Evolutionary conservation across 306 rosid genomes (phyloP), one percentile per base, ranked within the genome.

Genomic region (Dryas alaskensis): DNA sequence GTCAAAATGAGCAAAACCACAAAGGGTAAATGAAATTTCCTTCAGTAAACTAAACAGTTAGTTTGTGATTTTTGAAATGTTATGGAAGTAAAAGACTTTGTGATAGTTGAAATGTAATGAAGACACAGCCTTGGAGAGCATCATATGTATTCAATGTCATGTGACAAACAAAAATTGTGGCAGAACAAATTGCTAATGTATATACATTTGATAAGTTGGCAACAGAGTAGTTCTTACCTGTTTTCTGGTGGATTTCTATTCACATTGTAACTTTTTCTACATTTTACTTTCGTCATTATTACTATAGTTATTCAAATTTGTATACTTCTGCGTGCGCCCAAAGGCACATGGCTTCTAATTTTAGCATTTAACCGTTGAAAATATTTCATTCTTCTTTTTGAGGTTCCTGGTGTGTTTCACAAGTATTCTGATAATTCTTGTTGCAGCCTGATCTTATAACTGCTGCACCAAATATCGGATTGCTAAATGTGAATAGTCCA

Each of bases 371-470:
- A 52, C 7, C 6, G 19, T 47, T 3, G 2, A 47, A 37, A 39
- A 11, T 47, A 46, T 10, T 16, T 46, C n/a, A 4, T 48, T 67
- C 39, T 31, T 4, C 17, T 37, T 31, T 46, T 39, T 39, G 1
- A n/a, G n/a, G 11, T 17, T 10, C 12, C 7, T 2, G 10, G 7
- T 10, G 0, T 62, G 37, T 60, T 72, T 76, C 67, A 81, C 63
- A 37, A 61, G 73, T 61, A 46, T 16, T 59, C 16, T 68, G 47
- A 40, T 19, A 42, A 67, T 40, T 39, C 70, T 40, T 40, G 37
- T 49, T 71, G 78, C 89, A 89, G 89, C 66, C 59, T 58, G 88
- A 84, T 71, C 57, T 82, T 77, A 47, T 76, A 65, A 74, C 77
- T 58, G 45, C 68, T 4, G 52, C 85, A 57, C 77, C 88, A 39